Evolutionary conservation across 108 stramenopile genomes (phyloP), one percentile per base, ranked within the genome.

Genomic region (Pseudonitzschia multiseries): DNA sequence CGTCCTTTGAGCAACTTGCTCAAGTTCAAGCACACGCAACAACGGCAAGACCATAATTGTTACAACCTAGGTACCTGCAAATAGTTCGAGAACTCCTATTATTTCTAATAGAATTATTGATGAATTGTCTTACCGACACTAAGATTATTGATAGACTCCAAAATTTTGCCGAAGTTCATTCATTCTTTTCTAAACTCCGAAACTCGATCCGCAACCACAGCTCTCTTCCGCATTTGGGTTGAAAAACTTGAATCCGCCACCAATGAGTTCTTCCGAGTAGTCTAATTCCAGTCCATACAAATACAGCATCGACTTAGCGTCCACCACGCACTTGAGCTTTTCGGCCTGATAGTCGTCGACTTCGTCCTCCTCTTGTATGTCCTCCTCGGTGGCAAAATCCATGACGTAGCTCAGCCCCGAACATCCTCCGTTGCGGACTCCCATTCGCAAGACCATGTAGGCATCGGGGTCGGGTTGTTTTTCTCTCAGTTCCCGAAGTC

Each of bases 201-300:
- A 98, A 63, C 93, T 94, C 73, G 85, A 87, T 40, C 97, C 97
- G 76, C 97, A 98, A 20, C 97, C 96, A 69, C 97, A 98, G 10
- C 84, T 82, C 56, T 93, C 92, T 79, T 98, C 96, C 0, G 97
- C 97, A 82, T 98, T 98, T n/a, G 97, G 97, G 79, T 98, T 98
- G 80, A 89, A 93, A 77, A 98, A 98, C 72, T 96, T 90, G 79
- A 85, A 85, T 42, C 97, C 97, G 12, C 97, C 97, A 44, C 97
- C 97, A 77, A 98, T 96, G 54, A 98, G 81, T 52, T 96, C 96
- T 68, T 93, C 91, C 33, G 93, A 95, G 79, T 94, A 98, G 82
- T 97, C 97, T 65, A 98, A 83, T 75, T 96, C 91, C 72, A 98
- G 77, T 50, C 97, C 97, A 77, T 92, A 98, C 71, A 98, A 83